Conservation (phyloP, 148 eudicot genomes). For the Mesembryanthemum crystallinum region DNA sequence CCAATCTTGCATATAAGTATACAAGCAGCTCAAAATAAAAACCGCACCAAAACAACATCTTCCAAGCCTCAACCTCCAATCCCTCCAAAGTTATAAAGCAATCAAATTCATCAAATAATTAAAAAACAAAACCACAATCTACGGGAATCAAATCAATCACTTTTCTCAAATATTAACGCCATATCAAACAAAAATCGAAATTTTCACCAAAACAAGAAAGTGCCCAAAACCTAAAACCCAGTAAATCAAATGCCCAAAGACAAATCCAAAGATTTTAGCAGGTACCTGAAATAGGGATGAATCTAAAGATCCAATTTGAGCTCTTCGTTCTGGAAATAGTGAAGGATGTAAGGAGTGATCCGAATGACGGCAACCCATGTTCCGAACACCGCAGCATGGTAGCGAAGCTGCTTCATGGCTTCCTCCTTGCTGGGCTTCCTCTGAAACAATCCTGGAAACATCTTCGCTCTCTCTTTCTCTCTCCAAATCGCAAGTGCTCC, state of each 20-base stretch:
- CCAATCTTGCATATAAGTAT: too few relatives aligned
- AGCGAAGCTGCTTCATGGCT: constrained; percentile 65
- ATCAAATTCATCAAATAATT: not conserved
- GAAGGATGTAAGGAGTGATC: constrained; percentile 66
- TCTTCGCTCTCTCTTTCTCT: constrained; percentile 29
- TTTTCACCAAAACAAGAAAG: not conserved
- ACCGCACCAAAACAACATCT: too few relatives aligned
- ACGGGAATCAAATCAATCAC: not conserved
- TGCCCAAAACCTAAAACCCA: not conserved
- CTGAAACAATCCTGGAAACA: constrained; percentile 77
- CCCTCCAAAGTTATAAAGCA: not conserved
- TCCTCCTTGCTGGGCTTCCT: constrained; percentile 69
- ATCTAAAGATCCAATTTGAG: constrained; percentile 58
- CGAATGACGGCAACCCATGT: constrained; percentile 72
- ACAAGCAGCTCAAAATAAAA: not conserved
- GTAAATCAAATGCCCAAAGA: not conserved
- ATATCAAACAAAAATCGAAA: not conserved
- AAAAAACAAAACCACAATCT: not conserved
- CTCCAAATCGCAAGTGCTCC: not conserved
- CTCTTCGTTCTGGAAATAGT: constrained; percentile 57
- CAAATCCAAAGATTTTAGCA: not conserved
- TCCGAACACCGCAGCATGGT: constrained; percentile 58
- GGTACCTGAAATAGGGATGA: constrained; percentile 4
- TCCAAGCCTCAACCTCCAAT: too few relatives aligned
- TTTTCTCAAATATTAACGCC: not conserved